Evolutionary conservation across 495 filamentous ascomycete genomes (phyloP).

Genomic region (Parachaetomium inaequale): DNA sequence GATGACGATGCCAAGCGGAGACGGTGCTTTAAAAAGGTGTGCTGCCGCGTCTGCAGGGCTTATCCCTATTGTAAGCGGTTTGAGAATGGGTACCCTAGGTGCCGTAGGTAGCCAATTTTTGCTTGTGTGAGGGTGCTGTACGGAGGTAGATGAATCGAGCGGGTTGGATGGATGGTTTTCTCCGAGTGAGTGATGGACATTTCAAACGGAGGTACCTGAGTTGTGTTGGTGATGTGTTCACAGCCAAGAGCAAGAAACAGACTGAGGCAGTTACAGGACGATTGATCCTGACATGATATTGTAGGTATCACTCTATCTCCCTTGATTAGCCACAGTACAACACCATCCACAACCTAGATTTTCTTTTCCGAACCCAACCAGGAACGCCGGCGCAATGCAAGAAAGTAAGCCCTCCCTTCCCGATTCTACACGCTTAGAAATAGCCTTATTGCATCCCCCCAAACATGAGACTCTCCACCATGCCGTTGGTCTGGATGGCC

Average conservation of each 20-base stretch:
- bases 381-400: slow-evolving; percentile 22
- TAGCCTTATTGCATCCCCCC: slow-evolving; percentile 20
- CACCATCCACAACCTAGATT: slow-evolving; percentile 4
- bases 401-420: neutral
- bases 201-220: no score
- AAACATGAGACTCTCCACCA: slow-evolving; percentile 71
- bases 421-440: neutral
- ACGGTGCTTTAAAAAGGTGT: no score
- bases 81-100: no score
- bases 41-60: no score
- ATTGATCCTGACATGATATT: neutral
- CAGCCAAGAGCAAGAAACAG: neutral
- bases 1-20: neutral
- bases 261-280: no score
- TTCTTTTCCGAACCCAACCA: slow-evolving; percentile 4
- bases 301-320: slow-evolving; percentile 13
- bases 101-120: neutral
- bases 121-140: no score
- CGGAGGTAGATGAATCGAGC: no score
- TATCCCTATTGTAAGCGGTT: no score
- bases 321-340: neutral
- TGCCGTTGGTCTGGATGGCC: slow-evolving; percentile 72
- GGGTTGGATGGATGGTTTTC: no score
- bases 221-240: no score
- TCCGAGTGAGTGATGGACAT: no score